Conservation (phyloP, 148 eudicot genomes). For the Fagopyrum homotropicum region DNA sequence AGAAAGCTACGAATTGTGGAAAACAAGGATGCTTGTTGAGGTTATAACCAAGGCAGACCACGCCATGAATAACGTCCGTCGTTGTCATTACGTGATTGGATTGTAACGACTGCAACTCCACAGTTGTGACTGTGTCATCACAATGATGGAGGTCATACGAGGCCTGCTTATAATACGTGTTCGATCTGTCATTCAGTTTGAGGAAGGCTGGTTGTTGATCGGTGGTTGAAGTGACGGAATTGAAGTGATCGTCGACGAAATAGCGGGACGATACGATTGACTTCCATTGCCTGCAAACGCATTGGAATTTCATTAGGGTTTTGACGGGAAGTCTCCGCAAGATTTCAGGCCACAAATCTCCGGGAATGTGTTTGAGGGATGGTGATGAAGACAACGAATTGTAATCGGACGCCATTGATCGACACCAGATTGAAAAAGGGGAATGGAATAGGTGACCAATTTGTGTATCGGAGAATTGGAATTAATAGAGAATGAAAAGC, state of each 20-base stretch:
- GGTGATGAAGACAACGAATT: too few relatives aligned
- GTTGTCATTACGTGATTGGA: neutral
- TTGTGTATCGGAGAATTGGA: too few relatives aligned
- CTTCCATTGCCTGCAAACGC: neutral
- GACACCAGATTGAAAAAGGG: neutral
- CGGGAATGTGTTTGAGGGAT: neutral
- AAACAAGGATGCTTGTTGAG: too few relatives aligned
- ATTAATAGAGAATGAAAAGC: neutral
- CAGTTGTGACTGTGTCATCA: neutral
- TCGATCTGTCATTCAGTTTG: neutral
- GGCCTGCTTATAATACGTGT: too few relatives aligned
- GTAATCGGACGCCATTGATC: neutral
- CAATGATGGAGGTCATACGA: neutral
- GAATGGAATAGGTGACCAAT: too few relatives aligned
- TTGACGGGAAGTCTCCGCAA: neutral
- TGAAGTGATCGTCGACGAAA: neutral
- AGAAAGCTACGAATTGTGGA: neutral
- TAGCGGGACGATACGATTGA: neutral
- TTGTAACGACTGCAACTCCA: neutral
- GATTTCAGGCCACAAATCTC: neutral
- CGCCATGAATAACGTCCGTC: neutral
- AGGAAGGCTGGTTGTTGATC: neutral
- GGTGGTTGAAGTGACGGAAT: neutral
- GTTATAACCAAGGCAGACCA: neutral
- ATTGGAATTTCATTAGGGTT: neutral